Base-by-base conservation (phyloP, 2,329 filamentous ascomycete species). In the Aspergillus hortae region DNA sequence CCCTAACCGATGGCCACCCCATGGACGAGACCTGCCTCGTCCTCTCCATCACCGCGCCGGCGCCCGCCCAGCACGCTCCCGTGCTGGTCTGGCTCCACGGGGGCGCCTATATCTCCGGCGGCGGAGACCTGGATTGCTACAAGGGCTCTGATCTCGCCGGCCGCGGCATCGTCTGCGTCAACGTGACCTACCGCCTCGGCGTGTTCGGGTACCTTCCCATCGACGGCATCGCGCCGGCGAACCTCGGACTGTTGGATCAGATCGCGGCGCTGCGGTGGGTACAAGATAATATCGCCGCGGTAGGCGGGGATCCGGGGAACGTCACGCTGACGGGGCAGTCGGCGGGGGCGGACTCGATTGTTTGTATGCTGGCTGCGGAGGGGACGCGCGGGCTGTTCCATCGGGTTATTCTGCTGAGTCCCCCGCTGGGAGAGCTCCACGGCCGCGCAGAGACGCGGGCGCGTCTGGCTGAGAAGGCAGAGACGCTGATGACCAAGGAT, bases 211-310 rank as follows among this genome's bases (percentile, higher is more conserved):
- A 56, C 17, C 48, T 55, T 4, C 35, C 19, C 25, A 40, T 69
- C 70, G 74, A 76, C 23, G 73, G 74, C 25, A 78, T 68, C 15
- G 35, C 35, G 35, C 35, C 35, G 12, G 35, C 35, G 14, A 38
- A 15, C 12, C 35, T 38, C 5, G 35, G 35, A 1, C 9, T 38
- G 15, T 17, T 38, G 35, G 42, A 44, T n/a, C 42, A 44, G 10
- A 25, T 44, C 42, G 23, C 23, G 12, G 42, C 42, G 7, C 27
- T 32, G 42, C 17, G 15, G n/a, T 44, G 42, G 42, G 21, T 44
- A 2, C 23, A 30, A 7, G n/a, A 32, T 9, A 25, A 44, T 5
- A 44, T 44, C 5, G 42, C 42, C 0, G 42, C 42, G 17, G 21
- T 44, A 10, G 42, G 42, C 15, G 42, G 42, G 11, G 42, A 32